Conservation (phyloP, 2,329 filamentous ascomycete genomes). For the Colletotrichum sp. region DNA sequence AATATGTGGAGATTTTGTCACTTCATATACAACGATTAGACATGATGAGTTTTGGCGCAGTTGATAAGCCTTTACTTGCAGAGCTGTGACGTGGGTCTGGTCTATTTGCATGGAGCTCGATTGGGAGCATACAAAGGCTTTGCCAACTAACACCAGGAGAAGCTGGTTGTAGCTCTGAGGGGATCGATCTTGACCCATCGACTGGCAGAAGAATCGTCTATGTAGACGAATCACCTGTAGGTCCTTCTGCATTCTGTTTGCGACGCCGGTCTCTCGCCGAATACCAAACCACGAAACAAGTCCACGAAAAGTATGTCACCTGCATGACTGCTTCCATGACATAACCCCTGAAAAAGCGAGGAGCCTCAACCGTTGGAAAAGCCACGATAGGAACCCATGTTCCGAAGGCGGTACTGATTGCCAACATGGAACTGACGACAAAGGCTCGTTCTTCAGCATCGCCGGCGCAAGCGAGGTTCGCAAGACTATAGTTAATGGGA, state of each 20-base stretch:
- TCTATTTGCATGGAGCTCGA: neutral
- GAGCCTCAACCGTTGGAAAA: conserved; percentile 33
- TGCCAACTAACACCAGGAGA: neutral
- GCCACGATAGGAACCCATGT: conserved; percentile 38
- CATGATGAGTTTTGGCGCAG: neutral
- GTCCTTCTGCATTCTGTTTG: neutral
- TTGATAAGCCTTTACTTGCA: neutral
- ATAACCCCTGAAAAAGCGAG: conserved; percentile 31
- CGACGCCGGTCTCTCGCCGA: neutral
- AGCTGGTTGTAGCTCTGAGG: neutral
- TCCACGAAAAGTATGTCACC: conserved; percentile 15
- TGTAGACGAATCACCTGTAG: neutral
- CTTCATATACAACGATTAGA: neutral
- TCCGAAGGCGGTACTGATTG: conserved; percentile 40
- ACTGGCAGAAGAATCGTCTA: neutral
- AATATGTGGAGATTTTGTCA: neutral
- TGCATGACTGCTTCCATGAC: conserved; percentile 21
- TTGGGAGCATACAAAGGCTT: neutral
- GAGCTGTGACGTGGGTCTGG: neutral
- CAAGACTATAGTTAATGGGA: conserved; percentile 33
- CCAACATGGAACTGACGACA: conserved; percentile 46
- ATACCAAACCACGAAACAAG: conserved; percentile 10
- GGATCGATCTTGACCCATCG: neutral
- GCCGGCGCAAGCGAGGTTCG: conserved; percentile 39
- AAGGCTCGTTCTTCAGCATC: conserved; percentile 47